Evolutionary conservation across 805 yeast species (phyloP).

Genomic region (Schwanniomyces vanrijiae): DNA sequence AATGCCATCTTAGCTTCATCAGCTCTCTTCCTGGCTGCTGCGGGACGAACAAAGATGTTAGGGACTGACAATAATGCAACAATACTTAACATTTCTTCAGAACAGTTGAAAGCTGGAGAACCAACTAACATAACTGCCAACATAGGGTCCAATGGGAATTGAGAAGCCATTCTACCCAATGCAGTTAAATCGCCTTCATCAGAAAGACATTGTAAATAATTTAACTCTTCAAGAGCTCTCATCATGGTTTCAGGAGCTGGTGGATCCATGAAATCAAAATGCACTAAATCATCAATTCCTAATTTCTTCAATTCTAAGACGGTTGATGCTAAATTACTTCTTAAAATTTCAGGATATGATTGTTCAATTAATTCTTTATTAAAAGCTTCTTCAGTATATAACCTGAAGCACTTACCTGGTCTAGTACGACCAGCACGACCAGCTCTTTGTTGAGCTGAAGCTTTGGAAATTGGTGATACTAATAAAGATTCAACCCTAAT

Average conservation of each 20-base stretch:
- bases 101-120: constrained; percentile 80
- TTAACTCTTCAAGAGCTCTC: constrained; percentile 95
- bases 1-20: constrained; percentile 86
- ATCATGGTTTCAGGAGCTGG: constrained; percentile 99
- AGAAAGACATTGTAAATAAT: constrained; percentile 83
- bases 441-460: constrained; percentile 97
- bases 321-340: constrained; percentile 88
- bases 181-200: constrained; percentile 91
- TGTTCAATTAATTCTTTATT: constrained; percentile 92
- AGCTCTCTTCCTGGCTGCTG: constrained; percentile 80
- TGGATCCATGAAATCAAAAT: constrained; percentile 98
- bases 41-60: constrained; percentile 91
- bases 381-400: constrained; percentile 96
- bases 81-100: constrained; percentile 83
- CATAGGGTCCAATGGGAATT: constrained; percentile 95
- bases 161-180: constrained; percentile 85
- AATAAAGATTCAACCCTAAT: constrained; percentile 91
- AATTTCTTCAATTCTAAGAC: constrained; percentile 91
- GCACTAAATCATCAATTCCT: constrained; percentile 94
- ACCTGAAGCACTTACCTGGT: constrained; percentile 96
- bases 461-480: constrained; percentile 95
- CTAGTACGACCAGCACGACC: constrained; percentile 99
- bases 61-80: constrained; percentile 93
- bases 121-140: constrained; percentile 90
- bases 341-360: constrained; percentile 91